These are phyloP conservation scores for Phoma herbarum DNA, from an alignment of 2,329 filamentous ascomycete genomes.

Conservation along the genomic window DNA sequence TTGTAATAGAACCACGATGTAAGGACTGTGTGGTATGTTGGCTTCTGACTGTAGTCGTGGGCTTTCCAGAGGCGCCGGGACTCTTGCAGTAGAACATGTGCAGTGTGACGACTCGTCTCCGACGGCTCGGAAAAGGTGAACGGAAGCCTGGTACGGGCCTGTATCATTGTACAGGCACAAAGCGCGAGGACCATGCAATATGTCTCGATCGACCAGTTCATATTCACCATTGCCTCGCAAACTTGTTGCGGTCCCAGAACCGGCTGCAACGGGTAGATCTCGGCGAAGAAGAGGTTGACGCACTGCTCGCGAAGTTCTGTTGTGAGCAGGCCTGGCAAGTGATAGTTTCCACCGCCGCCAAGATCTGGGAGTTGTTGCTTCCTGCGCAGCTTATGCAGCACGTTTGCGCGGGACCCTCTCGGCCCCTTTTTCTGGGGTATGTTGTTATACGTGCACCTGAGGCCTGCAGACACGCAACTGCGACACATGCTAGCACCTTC, in stretches of 20 bases:
- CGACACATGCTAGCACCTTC: background rate
- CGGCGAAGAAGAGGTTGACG: background rate
- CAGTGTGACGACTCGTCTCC: background rate
- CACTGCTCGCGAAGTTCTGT: background rate
- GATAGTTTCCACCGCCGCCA: background rate
- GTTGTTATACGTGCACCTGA: background rate
- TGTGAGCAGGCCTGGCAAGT: background rate
- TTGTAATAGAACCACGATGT: conserved; percentile 68
- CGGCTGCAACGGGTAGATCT: background rate
- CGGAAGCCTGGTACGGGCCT: conserved; percentile 54
- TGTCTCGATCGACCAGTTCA: background rate
- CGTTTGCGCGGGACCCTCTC: background rate
- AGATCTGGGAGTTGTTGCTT: background rate
- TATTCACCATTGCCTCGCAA: background rate
- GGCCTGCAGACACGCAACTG: background rate
- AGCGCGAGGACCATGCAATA: conserved; percentile 56
- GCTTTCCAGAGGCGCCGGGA: background rate
- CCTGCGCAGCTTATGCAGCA: background rate
- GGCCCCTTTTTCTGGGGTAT: background rate
- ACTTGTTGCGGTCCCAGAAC: background rate
- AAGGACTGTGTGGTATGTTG: conserved; percentile 63
- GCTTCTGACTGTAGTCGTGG: conserved; percentile 65
- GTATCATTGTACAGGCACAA: conserved; percentile 58
- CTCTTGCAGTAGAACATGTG: background rate
- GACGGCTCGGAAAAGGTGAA: conserved; percentile 49